These are phyloP conservation scores for Monosporascus sp. DNA, from an alignment of 2,329 filamentous ascomycete genomes.

Conservation along the genomic window DNA sequence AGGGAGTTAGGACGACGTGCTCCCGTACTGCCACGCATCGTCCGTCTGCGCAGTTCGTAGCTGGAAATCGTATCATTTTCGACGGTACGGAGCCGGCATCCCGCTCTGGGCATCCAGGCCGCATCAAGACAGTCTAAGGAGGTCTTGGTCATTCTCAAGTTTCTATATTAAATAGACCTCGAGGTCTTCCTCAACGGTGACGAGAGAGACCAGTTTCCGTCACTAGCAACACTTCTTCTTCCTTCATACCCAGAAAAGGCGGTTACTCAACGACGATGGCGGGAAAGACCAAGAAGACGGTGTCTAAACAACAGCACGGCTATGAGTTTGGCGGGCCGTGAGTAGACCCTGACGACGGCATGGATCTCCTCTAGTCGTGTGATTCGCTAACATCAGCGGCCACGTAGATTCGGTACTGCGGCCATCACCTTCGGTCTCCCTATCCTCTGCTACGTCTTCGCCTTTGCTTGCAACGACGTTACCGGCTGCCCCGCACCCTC, in stretches of 20 bases:
- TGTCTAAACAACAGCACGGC: slow-evolving; percentile 9
- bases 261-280: slow-evolving; percentile 30
- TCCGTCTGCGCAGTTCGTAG: too few relatives aligned
- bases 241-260: too few relatives aligned
- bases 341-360: slow-evolving; percentile 2
- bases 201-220: too few relatives aligned
- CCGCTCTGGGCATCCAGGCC: not conserved
- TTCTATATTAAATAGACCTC: not conserved
- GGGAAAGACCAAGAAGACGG: slow-evolving; percentile 20
- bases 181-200: not conserved
- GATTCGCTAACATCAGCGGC: slow-evolving; percentile 3
- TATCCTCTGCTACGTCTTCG: slow-evolving; percentile 69
- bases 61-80: slow-evolving; percentile 21
- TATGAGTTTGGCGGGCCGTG: slow-evolving; percentile 37
- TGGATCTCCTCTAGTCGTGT: not conserved
- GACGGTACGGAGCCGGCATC: slow-evolving; percentile 16
- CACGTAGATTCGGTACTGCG: slow-evolving; percentile 64
- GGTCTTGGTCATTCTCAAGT: too few relatives aligned
- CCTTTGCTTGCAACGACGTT: slow-evolving; percentile 87
- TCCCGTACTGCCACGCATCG: too few relatives aligned
- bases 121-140: too few relatives aligned
- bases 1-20: too few relatives aligned
- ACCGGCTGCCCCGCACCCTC: slow-evolving; percentile 86
- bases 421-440: slow-evolving; percentile 78
- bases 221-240: too few relatives aligned